phyloP scores from a whole-genome alignment of 108 stramenopile genomes.

The Schizochytrium sp. region DNA sequence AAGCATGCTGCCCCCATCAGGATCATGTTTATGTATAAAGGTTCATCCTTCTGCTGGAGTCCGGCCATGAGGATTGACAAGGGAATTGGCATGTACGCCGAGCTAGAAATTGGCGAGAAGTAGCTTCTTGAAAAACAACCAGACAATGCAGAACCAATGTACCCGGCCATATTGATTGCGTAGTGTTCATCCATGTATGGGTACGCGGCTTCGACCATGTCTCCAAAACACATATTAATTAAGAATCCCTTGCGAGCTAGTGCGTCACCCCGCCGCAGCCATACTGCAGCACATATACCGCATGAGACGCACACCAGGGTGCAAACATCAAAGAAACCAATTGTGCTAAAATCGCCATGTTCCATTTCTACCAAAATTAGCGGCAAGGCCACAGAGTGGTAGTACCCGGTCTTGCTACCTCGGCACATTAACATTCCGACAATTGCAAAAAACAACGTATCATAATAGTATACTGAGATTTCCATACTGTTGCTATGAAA shows the following conservation, averaged over 20 bases:
- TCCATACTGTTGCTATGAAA: too few species aligned
- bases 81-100: conserved; percentile 81
- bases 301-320: conserved; percentile 84
- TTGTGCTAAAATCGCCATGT: conserved; percentile 75
- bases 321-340: conserved; percentile 82
- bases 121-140: conserved; percentile 66
- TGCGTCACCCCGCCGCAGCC: conserved; percentile 67
- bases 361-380: conserved; percentile 86
- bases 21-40: too few species aligned
- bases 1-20: not conserved
- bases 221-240: conserved; percentile 83
- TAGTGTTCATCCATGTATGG: conserved; percentile 80
- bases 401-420: conserved; percentile 84
- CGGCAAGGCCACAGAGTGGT: conserved; percentile 82
- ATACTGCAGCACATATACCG: conserved; percentile 80
- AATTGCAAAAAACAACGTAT: not conserved
- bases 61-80: conserved; percentile 28
- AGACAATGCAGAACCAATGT: conserved; percentile 78
- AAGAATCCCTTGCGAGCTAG: conserved; percentile 74
- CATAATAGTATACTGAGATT: too few species aligned
- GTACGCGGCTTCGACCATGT: conserved; percentile 88
- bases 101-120: conserved; percentile 61
- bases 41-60: too few species aligned
- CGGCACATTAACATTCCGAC: conserved; percentile 75
- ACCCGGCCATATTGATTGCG: conserved; percentile 77